Percentiles rank a stretch among this genome's conserved stretches.
phyloP scores from a whole-genome alignment of 495 filamentous ascomycete genomes.

The Xylaria cubensis region DNA sequence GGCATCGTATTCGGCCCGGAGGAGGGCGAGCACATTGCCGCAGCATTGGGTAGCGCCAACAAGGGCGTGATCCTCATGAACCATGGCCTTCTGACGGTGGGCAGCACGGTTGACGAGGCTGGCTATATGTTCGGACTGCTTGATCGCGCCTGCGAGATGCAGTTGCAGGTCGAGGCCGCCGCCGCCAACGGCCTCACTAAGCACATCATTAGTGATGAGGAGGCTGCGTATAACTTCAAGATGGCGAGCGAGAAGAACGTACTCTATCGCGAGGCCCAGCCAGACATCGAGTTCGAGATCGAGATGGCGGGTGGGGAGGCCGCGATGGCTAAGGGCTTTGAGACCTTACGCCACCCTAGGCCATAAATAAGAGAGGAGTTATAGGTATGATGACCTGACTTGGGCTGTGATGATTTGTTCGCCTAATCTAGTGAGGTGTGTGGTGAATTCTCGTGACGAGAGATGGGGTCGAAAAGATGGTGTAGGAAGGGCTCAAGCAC shows the following conservation, averaged over 20 bases:
- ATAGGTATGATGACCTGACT: slow-evolving; percentile 2
- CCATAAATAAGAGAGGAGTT: slow-evolving; percentile 13
- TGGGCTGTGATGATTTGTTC: neutral
- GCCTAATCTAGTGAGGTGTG: neutral
- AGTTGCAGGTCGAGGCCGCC: slow-evolving; percentile 59
- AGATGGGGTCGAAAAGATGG: slow-evolving; percentile 5
- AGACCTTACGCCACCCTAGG: slow-evolving; percentile 33
- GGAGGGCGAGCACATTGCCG: slow-evolving; percentile 59
- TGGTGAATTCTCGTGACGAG: slow-evolving; percentile 20
- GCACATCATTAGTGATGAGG: slow-evolving; percentile 55
- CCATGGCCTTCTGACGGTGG: slow-evolving; percentile 62
- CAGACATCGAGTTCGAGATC: slow-evolving; percentile 54
- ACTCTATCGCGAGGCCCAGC: slow-evolving; percentile 55
- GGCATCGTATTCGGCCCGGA: slow-evolving; percentile 61
- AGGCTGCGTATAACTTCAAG: slow-evolving; percentile 59
- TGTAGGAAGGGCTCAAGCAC: neutral
- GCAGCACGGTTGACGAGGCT: slow-evolving; percentile 61
- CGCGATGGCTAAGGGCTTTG: slow-evolving; percentile 48
- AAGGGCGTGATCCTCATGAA: slow-evolving; percentile 60
- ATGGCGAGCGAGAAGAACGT: slow-evolving; percentile 55
- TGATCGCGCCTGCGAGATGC: slow-evolving; percentile 58
- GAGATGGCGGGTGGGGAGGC: slow-evolving; percentile 50
- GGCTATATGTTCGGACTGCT: slow-evolving; percentile 59
- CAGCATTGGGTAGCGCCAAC: slow-evolving; percentile 51
- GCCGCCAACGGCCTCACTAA: slow-evolving; percentile 47